Base-by-base conservation (phyloP, 345 rosid species). In the Turnera subulata region DNA sequence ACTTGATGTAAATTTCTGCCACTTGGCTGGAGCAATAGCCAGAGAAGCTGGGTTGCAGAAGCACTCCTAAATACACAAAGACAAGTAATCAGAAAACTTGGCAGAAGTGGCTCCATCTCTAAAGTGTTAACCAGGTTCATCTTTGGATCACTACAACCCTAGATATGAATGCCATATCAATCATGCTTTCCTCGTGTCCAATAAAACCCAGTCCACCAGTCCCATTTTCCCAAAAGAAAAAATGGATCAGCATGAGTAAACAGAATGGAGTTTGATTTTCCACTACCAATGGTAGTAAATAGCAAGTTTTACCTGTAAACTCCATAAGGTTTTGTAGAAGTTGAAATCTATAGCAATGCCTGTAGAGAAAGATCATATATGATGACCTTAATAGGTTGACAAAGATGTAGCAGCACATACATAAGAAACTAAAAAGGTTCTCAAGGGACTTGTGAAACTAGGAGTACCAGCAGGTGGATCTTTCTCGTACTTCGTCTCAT, bases 281-380 rank as follows among this genome's bases (percentile, higher is more conserved):
- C n/a, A 17, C 33, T 21, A 33, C 39, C 12, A 54, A 29, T 19
- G 45, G 21, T 50, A 64, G 44, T 38, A 59, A 60, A 54, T 33
- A 0, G 21, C 55, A 43, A 12, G 56, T 49, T 70, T 54, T 65
- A 85, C 99, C 96, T 89, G 99, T 66, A 93, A 84, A 80, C 96
- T 87, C 97, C 99, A 93, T 60, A 93, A 81, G 58, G 92, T 93
- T 76, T 81, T 90, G 53, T 93, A 93, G 65, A 89, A 93, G 84
- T 93, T 93, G 82, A 93, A 93, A 74, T 93, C 99, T 38, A 90
- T 74, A 65, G 89, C 73, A 69, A 87, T 78, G 43, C 94, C 92
- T 90, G 84, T 55, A 71, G 71, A 73, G 51, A 33, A 58, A 64
- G 46, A 32, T 55, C 21, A 45, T 40, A 42, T 8, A 53, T 67